These are phyloP conservation scores for Linnemannia exigua DNA, from an alignment of 192 early-diverging fungal species.

Conservation along the genomic window DNA sequence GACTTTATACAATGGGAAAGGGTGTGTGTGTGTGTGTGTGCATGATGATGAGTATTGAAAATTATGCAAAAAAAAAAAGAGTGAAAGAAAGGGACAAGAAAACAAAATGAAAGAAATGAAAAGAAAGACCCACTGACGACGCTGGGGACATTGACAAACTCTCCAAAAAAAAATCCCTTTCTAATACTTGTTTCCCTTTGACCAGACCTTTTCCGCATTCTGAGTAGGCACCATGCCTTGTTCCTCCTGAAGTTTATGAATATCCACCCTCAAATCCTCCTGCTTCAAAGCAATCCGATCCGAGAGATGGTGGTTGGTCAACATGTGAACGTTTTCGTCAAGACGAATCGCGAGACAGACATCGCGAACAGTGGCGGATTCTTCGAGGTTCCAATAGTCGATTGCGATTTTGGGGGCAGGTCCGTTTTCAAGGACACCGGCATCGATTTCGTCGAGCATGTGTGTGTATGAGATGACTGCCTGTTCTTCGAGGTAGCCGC, in stretches of 20 bases:
- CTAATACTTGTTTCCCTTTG: slow-evolving; percentile 49
- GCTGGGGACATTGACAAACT: no score
- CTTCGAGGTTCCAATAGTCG: slow-evolving; percentile 85
- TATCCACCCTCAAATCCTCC: slow-evolving; percentile 47
- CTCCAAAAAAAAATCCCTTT: no score
- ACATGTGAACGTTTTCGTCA: slow-evolving; percentile 91
- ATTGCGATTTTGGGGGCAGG: slow-evolving; percentile 89
- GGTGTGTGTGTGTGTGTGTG: no score
- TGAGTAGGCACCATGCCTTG: slow-evolving; percentile 46
- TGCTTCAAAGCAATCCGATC: slow-evolving; percentile 68
- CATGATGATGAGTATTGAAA: neutral
- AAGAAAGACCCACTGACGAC: no score
- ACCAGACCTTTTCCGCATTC: slow-evolving; percentile 47
- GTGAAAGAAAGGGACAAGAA: neutral
- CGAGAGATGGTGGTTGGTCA: slow-evolving; percentile 92
- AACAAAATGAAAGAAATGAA: neutral
- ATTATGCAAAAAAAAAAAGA: slow-evolving; percentile 2
- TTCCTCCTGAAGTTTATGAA: slow-evolving; percentile 52
- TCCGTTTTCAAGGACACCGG: slow-evolving; percentile 75
- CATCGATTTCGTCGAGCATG: slow-evolving; percentile 88
- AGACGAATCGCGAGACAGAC: slow-evolving; percentile 90
- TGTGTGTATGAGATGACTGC: slow-evolving; percentile 93
- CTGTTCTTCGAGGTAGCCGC: slow-evolving; percentile 94
- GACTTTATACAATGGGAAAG: neutral
- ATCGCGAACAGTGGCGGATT: slow-evolving; percentile 83